phyloP scores from a whole-genome alignment of 2,329 filamentous ascomycete genomes.

The Fonsecaea nubica region DNA sequence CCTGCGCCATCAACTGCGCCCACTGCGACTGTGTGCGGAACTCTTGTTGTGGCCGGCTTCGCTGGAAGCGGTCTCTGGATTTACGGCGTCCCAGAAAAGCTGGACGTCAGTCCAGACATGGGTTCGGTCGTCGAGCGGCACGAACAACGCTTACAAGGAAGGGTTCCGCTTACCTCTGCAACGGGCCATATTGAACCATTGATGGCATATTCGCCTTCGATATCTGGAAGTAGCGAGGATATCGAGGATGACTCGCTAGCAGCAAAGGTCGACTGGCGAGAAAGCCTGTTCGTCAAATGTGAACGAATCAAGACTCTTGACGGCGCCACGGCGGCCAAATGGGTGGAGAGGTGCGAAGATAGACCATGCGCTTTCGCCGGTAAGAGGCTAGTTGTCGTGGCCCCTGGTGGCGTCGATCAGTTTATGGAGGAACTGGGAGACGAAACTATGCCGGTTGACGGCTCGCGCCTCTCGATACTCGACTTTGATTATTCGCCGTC shows the following conservation, averaged over 20 bases:
- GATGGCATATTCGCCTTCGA: conserved; percentile 41
- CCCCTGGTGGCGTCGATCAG: conserved; percentile 69
- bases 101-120: conserved; percentile 61
- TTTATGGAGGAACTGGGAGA: conserved; percentile 66
- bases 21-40: conserved; percentile 70
- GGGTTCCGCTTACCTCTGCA: conserved; percentile 37
- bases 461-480: conserved; percentile 73
- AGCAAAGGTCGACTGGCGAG: conserved; percentile 63
- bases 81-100: conserved; percentile 76
- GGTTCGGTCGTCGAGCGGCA: conserved; percentile 40
- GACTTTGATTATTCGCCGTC: conserved; percentile 72
- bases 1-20: conserved; percentile 73
- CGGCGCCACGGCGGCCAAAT: conserved; percentile 72
- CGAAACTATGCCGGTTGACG: conserved; percentile 78
- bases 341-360: conserved; percentile 67
- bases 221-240: conserved; percentile 39
- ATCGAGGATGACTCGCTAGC: conserved; percentile 43
- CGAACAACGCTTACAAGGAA: conserved; percentile 34
- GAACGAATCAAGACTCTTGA: conserved; percentile 68
- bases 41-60: conserved; percentile 76
- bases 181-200: conserved; percentile 39
- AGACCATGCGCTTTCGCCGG: conserved; percentile 45
- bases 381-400: conserved; percentile 69
- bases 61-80: conserved; percentile 76
- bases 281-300: conserved; percentile 74